phyloP scores from a whole-genome alignment of 2,329 filamentous ascomycete genomes.

The Tolypocladium inflatum region DNA sequence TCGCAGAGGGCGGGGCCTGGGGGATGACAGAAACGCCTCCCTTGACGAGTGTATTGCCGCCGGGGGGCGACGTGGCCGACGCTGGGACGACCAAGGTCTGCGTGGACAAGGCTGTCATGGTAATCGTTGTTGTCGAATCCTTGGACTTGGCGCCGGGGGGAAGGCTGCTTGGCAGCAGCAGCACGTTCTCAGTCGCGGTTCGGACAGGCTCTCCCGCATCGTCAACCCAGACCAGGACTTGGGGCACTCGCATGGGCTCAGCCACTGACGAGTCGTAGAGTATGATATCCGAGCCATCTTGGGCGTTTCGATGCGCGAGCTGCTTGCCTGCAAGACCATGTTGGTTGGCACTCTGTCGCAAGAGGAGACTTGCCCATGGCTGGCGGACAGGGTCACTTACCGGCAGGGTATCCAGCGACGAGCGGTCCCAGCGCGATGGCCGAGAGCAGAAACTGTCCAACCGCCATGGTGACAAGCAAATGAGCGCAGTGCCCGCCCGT shows the following conservation, averaged over 20 bases:
- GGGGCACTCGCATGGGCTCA: conserved; percentile 30
- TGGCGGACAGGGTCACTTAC: conserved; percentile 7
- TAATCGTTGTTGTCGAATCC: background rate
- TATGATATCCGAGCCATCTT: conserved; percentile 14
- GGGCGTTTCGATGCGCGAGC: background rate
- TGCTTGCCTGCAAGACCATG: background rate
- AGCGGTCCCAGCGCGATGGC: conserved; percentile 12
- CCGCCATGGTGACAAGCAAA: conserved; percentile 9
- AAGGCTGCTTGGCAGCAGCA: conserved; percentile 8
- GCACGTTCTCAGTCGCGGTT: conserved; percentile 28
- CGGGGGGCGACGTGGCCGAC: background rate
- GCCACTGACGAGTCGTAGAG: conserved; percentile 26
- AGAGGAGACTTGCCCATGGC: background rate
- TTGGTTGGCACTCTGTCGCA: background rate
- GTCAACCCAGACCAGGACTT: conserved; percentile 52
- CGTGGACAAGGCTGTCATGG: conserved; percentile 1
- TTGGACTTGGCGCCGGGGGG: background rate
- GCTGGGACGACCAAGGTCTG: background rate
- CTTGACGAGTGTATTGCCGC: background rate
- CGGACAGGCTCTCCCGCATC: conserved; percentile 41
- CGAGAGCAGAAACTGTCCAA: conserved; percentile 12
- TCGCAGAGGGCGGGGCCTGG: background rate
- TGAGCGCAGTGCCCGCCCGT: background rate
- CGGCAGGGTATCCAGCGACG: conserved; percentile 12
- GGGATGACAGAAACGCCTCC: background rate